Conservation (phyloP, 108 stramenopile genomes). For the Fragilariopsis cylindrus region DNA sequence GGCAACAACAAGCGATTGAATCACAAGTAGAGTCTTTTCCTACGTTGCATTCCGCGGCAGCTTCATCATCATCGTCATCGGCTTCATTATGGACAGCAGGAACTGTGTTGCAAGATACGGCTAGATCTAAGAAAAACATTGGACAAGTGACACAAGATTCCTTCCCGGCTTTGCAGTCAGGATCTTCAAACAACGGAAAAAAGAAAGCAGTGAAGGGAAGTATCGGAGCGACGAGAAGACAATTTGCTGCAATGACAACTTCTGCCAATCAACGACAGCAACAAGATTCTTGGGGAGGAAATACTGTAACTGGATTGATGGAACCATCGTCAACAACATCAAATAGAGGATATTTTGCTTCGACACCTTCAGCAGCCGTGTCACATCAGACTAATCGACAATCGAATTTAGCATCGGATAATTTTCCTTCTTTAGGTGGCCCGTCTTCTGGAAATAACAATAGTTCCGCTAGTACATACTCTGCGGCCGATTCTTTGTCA, state of each 20-base stretch:
- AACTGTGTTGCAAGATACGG: slow-evolving; percentile 21
- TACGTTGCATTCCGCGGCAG: slow-evolving; percentile 29
- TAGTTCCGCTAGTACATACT: slow-evolving; percentile 25
- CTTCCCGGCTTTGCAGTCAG: slow-evolving; percentile 45
- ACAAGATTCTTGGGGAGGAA: not conserved
- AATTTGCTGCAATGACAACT: slow-evolving; percentile 36
- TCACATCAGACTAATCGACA: slow-evolving; percentile 16
- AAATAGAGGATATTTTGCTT: not conserved
- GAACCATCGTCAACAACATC: not conserved
- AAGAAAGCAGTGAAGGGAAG: slow-evolving; percentile 19
- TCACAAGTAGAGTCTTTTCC: slow-evolving; percentile 64
- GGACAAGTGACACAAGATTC: slow-evolving; percentile 38
- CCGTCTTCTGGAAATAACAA: slow-evolving; percentile 11
- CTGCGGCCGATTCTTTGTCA: slow-evolving; percentile 36
- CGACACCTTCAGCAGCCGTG: not conserved
- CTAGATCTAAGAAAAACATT: slow-evolving; percentile 13
- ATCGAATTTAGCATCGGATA: slow-evolving; percentile 34
- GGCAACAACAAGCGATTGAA: slow-evolving; percentile 42
- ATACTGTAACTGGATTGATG: not conserved
- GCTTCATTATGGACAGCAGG: slow-evolving; percentile 45
- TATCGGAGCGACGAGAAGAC: slow-evolving; percentile 17
- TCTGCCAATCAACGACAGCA: slow-evolving; percentile 6
- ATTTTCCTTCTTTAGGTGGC: slow-evolving; percentile 57
- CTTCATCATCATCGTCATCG: slow-evolving; percentile 3
- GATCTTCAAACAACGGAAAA: slow-evolving; percentile 11